Evolutionary conservation across 768 basidiomycete species (phyloP).

Genomic region (Tephrocybe rancida): DNA sequence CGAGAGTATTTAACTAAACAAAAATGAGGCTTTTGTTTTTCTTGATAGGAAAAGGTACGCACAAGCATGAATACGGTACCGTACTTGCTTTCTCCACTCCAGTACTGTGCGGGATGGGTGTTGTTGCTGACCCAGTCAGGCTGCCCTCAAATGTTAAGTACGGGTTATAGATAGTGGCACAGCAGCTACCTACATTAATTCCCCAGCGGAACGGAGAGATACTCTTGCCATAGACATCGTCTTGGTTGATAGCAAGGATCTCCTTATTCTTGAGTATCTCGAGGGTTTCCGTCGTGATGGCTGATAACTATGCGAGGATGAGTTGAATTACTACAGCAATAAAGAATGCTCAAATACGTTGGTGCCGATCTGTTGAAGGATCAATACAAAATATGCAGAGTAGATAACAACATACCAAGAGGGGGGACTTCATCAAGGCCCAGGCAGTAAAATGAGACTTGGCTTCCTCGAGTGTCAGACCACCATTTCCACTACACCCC

Average conservation of each 20-base stretch:
- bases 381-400: background rate
- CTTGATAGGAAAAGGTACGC: background rate
- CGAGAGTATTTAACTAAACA: conserved; percentile 54
- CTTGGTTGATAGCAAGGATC: conserved; percentile 70
- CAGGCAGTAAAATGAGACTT: conserved; percentile 75
- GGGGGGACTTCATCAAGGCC: conserved; percentile 67
- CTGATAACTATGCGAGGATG: conserved; percentile 34
- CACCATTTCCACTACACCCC: conserved; percentile 56
- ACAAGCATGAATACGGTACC: conserved; percentile 64
- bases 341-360: conserved; percentile 6
- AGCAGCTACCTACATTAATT: conserved; percentile 47
- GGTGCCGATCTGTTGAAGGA: conserved; percentile 5
- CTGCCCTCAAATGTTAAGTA: conserved; percentile 14
- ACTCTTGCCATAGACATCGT: conserved; percentile 58
- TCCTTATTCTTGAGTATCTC: conserved; percentile 64
- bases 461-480: conserved; percentile 59
- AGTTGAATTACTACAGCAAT: background rate
- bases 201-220: conserved; percentile 74
- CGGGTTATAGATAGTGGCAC: background rate
- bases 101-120: conserved; percentile 62
- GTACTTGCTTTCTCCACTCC: conserved; percentile 61
- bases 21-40: background rate
- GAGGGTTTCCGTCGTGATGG: conserved; percentile 50
- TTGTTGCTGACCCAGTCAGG: conserved; percentile 39
- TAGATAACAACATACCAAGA: conserved; percentile 37